Evolutionary conservation across 2,329 filamentous ascomycete species (phyloP).

Genomic region (Trichophyton rubrum): DNA sequence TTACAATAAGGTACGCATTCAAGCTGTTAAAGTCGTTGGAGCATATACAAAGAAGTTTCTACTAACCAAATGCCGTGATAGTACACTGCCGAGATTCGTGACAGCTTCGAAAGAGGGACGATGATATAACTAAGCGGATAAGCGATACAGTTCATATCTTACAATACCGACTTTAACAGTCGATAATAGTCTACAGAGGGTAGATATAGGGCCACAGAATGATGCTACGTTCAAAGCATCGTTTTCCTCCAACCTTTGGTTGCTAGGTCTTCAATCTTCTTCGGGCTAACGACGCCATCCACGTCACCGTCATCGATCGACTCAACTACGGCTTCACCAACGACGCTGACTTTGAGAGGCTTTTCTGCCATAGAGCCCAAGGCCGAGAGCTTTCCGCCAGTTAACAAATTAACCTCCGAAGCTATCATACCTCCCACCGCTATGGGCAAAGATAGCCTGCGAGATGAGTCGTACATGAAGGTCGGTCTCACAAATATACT

Average conservation of each 20-base stretch:
- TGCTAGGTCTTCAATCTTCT: constrained; percentile 69
- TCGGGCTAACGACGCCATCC: constrained; percentile 63
- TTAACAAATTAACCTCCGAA: constrained; percentile 61
- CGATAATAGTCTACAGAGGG: constrained; percentile 9
- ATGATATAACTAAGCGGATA: constrained; percentile 54
- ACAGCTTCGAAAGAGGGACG: constrained; percentile 93
- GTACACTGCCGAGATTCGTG: constrained; percentile 91
- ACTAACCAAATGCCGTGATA: constrained; percentile 17
- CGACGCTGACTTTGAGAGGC: constrained; percentile 73
- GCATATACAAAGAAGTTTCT: background rate
- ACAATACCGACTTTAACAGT: constrained; percentile 4
- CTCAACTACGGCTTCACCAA: constrained; percentile 83
- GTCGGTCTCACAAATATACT: constrained; percentile 72
- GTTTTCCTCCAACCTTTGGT: constrained; percentile 74
- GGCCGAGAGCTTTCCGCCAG: constrained; percentile 64
- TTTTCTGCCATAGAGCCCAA: constrained; percentile 76
- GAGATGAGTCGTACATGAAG: constrained; percentile 77
- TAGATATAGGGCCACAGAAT: background rate
- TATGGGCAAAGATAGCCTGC: constrained; percentile 71
- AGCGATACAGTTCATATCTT: constrained; percentile 7
- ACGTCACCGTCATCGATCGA: constrained; percentile 62
- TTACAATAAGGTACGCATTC: constrained; percentile 64
- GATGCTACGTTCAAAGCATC: constrained; percentile 53
- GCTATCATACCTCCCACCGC: constrained; percentile 65
- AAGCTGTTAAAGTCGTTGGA: background rate